Conservation (phyloP, 495 filamentous ascomycete genomes). For the Hamigera avellanea region DNA sequence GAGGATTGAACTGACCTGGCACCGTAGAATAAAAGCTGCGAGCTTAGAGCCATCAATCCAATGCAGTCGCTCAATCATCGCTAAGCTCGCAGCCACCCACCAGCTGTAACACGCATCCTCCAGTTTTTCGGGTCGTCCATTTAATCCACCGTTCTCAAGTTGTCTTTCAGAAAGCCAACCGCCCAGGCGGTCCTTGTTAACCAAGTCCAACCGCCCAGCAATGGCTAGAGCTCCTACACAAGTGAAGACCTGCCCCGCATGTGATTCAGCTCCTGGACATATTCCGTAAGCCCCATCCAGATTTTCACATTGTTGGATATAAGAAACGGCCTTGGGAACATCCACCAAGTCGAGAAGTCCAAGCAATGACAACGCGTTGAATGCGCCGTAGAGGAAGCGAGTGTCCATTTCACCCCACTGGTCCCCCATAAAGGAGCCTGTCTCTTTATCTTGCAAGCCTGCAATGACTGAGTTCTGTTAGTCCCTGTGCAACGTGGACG, state of each 20-base stretch:
- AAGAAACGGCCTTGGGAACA: slow-evolving; percentile 61
- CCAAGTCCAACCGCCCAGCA: slow-evolving; percentile 67
- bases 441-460: slow-evolving; percentile 62
- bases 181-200: slow-evolving; percentile 69
- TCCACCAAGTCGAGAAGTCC: slow-evolving; percentile 59
- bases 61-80: slow-evolving; percentile 76
- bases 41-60: slow-evolving; percentile 84
- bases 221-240: slow-evolving; percentile 86
- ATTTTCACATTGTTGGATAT: slow-evolving; percentile 75
- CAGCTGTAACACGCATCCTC: slow-evolving; percentile 98
- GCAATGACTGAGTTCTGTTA: slow-evolving; percentile 52
- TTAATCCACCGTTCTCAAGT: slow-evolving; percentile 74
- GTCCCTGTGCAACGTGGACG: no score
- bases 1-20: slow-evolving; percentile 42
- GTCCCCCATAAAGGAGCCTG: slow-evolving; percentile 83
- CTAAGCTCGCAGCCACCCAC: slow-evolving; percentile 88
- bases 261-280: slow-evolving; percentile 78
- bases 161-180: slow-evolving; percentile 92
- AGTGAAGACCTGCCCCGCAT: slow-evolving; percentile 88
- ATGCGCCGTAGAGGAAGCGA: slow-evolving; percentile 78
- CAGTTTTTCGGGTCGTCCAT: slow-evolving; percentile 88
- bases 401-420: slow-evolving; percentile 96
- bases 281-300: slow-evolving; percentile 90
- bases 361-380: slow-evolving; percentile 79
- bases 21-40: slow-evolving; percentile 66